Evolutionary conservation across 176 grass and related monocot species (phyloP), one percentile per base, ranked within the genome.

Genomic region (Eleusine coracana): DNA sequence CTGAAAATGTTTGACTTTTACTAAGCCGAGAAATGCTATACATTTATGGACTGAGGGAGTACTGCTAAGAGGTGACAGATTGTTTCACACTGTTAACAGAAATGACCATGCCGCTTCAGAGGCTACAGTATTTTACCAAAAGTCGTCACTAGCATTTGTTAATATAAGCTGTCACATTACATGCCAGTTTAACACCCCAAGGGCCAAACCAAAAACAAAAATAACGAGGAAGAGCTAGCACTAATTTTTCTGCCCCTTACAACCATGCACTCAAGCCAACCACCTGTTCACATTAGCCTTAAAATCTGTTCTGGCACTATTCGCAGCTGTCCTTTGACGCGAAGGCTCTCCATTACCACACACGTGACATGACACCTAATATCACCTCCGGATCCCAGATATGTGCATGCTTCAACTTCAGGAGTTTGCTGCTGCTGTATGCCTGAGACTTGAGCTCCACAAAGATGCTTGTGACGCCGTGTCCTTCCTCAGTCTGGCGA

Each of bases 361-460:
- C 27, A 82, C 10, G 12, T 14, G 17, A 82, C n/a, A 21, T 15
- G 17, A 70, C 4, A 59, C 11, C 12, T 60, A 44, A 44, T 68
- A 3, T 27, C 28, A 73, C 7, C 52, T 42, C 36, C 46, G 8
- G 23, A 54, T 41, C 29, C 49, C 54, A 61, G 18, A 44, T 73
- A 36, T 52, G 34, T 44, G 10, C 10, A 44, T 80, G 34, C 11
- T 63, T 63, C 25, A 48, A 27, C 25, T 73, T 56, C 46, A 80
- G 73, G 37, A 49, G 65, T 41, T 62, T 85, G 12, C 12, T 71
- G 13, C 31, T 41, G 78, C 36, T 56, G 21, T 55, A 23, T 61
- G 28, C 56, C 58, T 36, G 65, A 71, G 65, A 78, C 36, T 36
- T 55, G 67, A 76, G 15, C 58, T n/a, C 54, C 27, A 3, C 17